Evolutionary conservation across 140 eudicot genomes (phyloP), one percentile per base, ranked within the genome.

Genomic region (Erigeron philadelphicus): DNA sequence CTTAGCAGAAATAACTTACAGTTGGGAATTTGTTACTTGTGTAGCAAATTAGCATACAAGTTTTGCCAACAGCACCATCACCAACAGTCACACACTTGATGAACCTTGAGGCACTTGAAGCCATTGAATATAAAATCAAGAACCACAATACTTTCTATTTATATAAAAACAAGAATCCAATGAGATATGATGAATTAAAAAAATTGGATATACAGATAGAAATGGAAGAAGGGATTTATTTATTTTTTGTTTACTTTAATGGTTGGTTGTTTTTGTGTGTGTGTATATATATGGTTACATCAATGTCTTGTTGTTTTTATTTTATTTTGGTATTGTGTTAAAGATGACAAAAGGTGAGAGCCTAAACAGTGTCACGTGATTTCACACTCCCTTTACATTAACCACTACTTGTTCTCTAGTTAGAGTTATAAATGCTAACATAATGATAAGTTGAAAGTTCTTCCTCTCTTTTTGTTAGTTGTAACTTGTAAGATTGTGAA

Each of bases 11-110:
- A 47, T 5, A 13, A 81, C 89, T 83, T 72, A 86, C 93, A 67
- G 93, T 86, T 61, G 93, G 93, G 72, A 86, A 86, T 67, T 86
- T 86, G 84, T 86, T 86, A 71, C 93, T 86, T 19, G 93, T 86
- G 31, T 86, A 86, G 65, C 93, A 86, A 79, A 86, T 86, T 58
- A 86, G 89, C 93, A 86, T 86, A 81, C 93, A 86, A 61, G 93
- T 86, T 66, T 86, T 86, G 6, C 93, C 88, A 70, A 83, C 93
- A 76, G 93, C 89, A 18, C 93, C 93, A 76, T 86, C 93, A 71
- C 93, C 93, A 60, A 86, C 93, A 35, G 93, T 86, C 0, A 86
- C 93, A 81, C 93, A 86, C 66, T 86, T 86, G 81, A 86, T 86
- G 78, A 86, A 86, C 84, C 79, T 86, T 45, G 88, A 83, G 67